A percentile compares a stretch with the other conserved stretches of the same genome.
These are phyloP conservation scores for Aristolochia fimbriata DNA, from an alignment of 164 flowering plant species.

Conservation along the genomic window DNA sequence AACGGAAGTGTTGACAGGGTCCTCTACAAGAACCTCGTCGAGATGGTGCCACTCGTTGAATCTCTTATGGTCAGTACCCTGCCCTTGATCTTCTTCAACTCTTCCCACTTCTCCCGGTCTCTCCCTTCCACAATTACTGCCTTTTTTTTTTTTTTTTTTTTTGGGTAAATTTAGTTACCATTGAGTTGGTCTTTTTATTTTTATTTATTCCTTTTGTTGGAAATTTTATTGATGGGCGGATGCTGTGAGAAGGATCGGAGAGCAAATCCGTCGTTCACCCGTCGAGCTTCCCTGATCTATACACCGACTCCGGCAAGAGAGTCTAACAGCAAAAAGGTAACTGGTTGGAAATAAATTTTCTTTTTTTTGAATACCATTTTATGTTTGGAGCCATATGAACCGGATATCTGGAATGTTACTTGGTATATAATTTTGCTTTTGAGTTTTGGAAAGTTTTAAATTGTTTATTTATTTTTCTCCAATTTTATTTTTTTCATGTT, in stretches of 20 bases:
- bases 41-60: slow-evolving; percentile 86
- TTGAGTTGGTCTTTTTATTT: background rate
- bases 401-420: background rate
- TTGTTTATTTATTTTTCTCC: background rate
- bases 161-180: too few species aligned
- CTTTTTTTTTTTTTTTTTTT: background rate
- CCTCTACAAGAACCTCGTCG: slow-evolving; percentile 69
- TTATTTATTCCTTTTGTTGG: background rate
- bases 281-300: slow-evolving; percentile 68
- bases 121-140: background rate
- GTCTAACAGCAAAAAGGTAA: slow-evolving; percentile 44
- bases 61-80: slow-evolving; percentile 59
- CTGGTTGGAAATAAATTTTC: background rate
- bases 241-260: slow-evolving; percentile 46
- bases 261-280: slow-evolving; percentile 53
- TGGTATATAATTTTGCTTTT: background rate
- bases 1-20: slow-evolving; percentile 48
- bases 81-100: background rate
- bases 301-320: slow-evolving; percentile 88
- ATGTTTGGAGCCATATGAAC: background rate
- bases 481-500: background rate
- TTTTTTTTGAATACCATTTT: background rate
- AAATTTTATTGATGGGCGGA: background rate
- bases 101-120: background rate
- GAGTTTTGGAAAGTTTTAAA: background rate